These are phyloP conservation scores for Globisporangium megalacanthum DNA, from an alignment of 352 stramenopile species.

Conservation along the genomic window DNA sequence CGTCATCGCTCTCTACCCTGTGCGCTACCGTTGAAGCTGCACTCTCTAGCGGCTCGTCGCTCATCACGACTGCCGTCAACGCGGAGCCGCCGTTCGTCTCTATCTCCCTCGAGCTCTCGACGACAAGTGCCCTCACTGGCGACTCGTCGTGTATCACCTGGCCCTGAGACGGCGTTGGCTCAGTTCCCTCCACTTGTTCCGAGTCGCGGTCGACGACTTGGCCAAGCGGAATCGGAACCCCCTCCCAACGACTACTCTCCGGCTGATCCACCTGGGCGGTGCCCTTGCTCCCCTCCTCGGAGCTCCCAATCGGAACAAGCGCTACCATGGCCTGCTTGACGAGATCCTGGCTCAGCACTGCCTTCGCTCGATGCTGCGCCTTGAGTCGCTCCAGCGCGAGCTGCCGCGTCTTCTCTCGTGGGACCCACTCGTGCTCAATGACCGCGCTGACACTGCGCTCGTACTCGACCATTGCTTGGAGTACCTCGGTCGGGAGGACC, in stretches of 20 bases:
- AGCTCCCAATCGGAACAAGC: slow-evolving; percentile 1
- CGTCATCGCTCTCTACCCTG: neutral
- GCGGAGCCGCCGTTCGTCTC: no score
- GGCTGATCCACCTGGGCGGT: neutral
- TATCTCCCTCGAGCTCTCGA: no score
- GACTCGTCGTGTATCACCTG: neutral
- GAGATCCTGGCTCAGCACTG: slow-evolving; percentile 35
- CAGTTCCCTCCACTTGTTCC: neutral
- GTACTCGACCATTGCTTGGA: slow-evolving; percentile 49
- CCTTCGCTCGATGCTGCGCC: slow-evolving; percentile 24
- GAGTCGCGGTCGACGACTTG: neutral
- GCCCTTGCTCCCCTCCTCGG: neutral
- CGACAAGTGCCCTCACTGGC: no score
- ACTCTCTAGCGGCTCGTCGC: no score
- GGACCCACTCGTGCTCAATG: slow-evolving; percentile 54
- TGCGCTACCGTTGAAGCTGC: no score
- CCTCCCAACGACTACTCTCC: no score
- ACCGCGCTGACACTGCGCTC: slow-evolving; percentile 38
- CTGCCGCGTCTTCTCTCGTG: slow-evolving; percentile 42
- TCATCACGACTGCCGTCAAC: no score
- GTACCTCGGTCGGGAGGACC: slow-evolving; percentile 42
- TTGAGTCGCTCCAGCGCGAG: slow-evolving; percentile 40
- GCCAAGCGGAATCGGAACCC: neutral
- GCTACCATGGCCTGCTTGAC: slow-evolving; percentile 46
- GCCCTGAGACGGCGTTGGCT: neutral